These are phyloP conservation scores for Sequoia sempervirens DNA, from an alignment of 75 land plant genomes.

Conservation along the genomic window DNA sequence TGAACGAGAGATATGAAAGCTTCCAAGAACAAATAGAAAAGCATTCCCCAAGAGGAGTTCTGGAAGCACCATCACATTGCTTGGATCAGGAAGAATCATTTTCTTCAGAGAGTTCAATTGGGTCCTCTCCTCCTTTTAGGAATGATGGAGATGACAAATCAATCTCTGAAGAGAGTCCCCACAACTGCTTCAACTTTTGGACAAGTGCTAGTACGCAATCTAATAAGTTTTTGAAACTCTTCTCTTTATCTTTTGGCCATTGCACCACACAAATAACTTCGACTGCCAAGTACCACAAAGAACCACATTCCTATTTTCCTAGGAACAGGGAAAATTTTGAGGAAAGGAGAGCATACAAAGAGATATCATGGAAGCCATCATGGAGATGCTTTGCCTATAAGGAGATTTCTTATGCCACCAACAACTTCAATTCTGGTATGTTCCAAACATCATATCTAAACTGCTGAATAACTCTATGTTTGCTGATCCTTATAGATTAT, in stretches of 20 bases:
- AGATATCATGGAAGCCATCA: conserved; percentile 9
- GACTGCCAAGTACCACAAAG: background rate
- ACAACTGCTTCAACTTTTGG: conserved; percentile 4
- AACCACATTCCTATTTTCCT: background rate
- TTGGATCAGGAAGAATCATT: background rate
- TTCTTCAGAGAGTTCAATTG: conserved; percentile 1
- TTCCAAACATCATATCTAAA: background rate
- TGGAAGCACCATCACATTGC: conserved; percentile 12
- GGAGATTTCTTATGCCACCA: conserved; percentile 10
- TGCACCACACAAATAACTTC: background rate
- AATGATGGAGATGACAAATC: background rate
- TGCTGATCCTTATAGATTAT: background rate
- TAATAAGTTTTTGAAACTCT: conserved; percentile 1
- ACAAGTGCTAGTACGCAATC: background rate
- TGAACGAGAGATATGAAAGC: background rate
- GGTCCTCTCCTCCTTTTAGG: background rate
- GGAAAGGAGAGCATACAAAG: conserved; percentile 5
- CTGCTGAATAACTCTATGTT: background rate
- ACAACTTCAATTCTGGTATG: conserved; percentile 8
- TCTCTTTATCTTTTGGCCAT: background rate
- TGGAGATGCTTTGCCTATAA: conserved; percentile 11
- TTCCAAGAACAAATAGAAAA: conserved; percentile 1
- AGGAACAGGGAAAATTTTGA: conserved; percentile 1
- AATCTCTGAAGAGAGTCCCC: background rate
- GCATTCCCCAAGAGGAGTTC: conserved; percentile 26